A percentile compares a stretch with the other conserved stretches of the same genome.
phyloP scores from a whole-genome alignment of 1,284 basidiomycete genomes.

The Ceratobasidium sp. region DNA sequence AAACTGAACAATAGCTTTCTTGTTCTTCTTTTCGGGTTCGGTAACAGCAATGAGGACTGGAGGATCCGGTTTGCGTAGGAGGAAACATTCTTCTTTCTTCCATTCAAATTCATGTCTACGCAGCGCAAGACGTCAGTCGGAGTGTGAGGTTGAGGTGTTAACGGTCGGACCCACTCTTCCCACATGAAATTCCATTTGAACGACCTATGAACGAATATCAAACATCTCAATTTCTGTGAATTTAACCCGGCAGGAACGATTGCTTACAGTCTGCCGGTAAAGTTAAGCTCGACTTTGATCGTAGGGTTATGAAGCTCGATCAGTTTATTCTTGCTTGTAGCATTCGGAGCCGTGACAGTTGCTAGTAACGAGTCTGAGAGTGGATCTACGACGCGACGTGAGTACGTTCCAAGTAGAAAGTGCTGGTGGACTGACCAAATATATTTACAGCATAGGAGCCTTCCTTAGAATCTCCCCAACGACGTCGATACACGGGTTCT shows the following conservation, averaged over 20 bases:
- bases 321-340: constrained; percentile 75
- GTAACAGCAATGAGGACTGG: constrained; percentile 82
- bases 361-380: constrained; percentile 71
- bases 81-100: constrained; percentile 82
- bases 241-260: constrained; percentile 9
- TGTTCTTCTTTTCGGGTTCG: constrained; percentile 72
- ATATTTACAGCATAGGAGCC: constrained; percentile 57
- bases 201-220: constrained; percentile 48
- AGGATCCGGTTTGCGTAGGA: constrained; percentile 85
- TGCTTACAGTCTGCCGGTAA: constrained; percentile 68
- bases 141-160: not conserved
- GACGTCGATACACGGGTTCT: constrained; percentile 66
- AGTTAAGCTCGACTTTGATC: constrained; percentile 72
- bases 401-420: not conserved
- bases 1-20: constrained; percentile 77
- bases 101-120: constrained; percentile 83
- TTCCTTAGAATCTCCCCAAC: constrained; percentile 25
- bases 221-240: constrained; percentile 29
- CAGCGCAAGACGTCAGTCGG: constrained; percentile 8
- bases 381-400: constrained; percentile 62
- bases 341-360: constrained; percentile 69
- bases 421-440: constrained; percentile 62
- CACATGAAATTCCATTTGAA: constrained; percentile 83
- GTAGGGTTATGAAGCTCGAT: constrained; percentile 81
- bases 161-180: constrained; percentile 71